Evolutionary conservation across 441 rosid species (phyloP).

Genomic region (Daphne laureola): DNA sequence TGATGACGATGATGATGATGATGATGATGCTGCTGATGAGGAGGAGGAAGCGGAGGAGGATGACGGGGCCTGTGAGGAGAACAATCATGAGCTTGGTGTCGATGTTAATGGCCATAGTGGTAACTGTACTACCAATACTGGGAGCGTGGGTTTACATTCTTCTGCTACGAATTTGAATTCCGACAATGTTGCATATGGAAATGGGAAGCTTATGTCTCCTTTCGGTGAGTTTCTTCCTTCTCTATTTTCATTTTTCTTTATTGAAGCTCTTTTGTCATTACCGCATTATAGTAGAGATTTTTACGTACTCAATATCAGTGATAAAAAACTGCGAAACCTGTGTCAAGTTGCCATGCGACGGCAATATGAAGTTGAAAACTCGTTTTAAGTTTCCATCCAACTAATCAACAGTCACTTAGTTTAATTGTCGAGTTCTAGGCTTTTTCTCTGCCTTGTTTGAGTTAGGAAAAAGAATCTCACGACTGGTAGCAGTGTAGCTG

Average conservation of each 20-base stretch:
- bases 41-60: slow-evolving; percentile 19
- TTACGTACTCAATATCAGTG: too few species aligned
- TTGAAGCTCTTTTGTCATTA: slow-evolving; percentile 4
- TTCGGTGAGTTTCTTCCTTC: slow-evolving; percentile 24
- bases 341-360: too few species aligned
- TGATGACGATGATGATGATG: slow-evolving; percentile 38
- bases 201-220: slow-evolving; percentile 23
- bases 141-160: slow-evolving; percentile 8
- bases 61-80: slow-evolving; percentile 15
- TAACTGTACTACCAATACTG: slow-evolving; percentile 17
- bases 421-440: too few species aligned
- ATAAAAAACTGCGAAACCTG: too few species aligned
- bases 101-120: slow-evolving; percentile 11
- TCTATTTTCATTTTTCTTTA: not conserved
- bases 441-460: too few species aligned
- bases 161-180: slow-evolving; percentile 5
- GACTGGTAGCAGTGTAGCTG: too few species aligned
- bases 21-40: slow-evolving; percentile 27
- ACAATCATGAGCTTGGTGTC: slow-evolving; percentile 17
- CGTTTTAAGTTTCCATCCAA: too few species aligned
- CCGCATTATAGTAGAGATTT: too few species aligned
- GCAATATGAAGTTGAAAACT: too few species aligned
- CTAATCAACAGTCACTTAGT: too few species aligned
- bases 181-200: slow-evolving; percentile 37
- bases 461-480: too few species aligned